These are phyloP conservation scores for Nasturtium officinale DNA, from an alignment of 345 rosid species.

Conservation along the genomic window DNA sequence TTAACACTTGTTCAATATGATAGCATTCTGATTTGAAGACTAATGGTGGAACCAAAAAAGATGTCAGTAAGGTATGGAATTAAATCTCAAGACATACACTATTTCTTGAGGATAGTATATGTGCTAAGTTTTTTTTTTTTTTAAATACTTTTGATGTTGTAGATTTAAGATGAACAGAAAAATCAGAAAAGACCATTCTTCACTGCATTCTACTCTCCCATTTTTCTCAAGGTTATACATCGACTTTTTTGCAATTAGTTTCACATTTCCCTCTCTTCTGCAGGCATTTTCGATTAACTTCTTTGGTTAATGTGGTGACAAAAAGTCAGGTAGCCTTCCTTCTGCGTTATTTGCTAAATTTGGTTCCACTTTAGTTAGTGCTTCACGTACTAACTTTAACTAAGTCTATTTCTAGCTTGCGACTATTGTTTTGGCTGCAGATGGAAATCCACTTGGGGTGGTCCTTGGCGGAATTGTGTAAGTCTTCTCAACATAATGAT, in stretches of 20 bases:
- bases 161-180: conserved; percentile 72
- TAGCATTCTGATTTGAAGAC: conserved; percentile 75
- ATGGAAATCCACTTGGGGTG: conserved; percentile 87
- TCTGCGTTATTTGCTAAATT: not conserved
- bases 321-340: conserved; percentile 75
- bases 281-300: conserved; percentile 97
- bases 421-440: conserved; percentile 94
- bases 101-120: not conserved
- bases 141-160: conserved; percentile 24
- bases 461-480: conserved; percentile 86
- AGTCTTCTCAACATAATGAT: conserved; percentile 40
- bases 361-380: not conserved
- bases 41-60: conserved; percentile 48
- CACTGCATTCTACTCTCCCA: conserved; percentile 79
- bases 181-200: conserved; percentile 72
- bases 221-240: conserved; percentile 90
- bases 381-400: conserved; percentile 28
- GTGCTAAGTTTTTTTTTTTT: not conserved
- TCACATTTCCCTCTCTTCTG: conserved; percentile 12
- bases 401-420: conserved; percentile 66
- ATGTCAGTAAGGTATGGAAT: conserved; percentile 54
- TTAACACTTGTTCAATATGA: conserved; percentile 16
- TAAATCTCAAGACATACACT: not conserved
- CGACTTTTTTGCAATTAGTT: conserved; percentile 4
- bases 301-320: conserved; percentile 99